A percentile compares a stretch with the other conserved stretches of the same genome.
Evolutionary conservation across 805 yeast genomes (phyloP).

Genomic region (Saccharomycopsis javanensis): DNA sequence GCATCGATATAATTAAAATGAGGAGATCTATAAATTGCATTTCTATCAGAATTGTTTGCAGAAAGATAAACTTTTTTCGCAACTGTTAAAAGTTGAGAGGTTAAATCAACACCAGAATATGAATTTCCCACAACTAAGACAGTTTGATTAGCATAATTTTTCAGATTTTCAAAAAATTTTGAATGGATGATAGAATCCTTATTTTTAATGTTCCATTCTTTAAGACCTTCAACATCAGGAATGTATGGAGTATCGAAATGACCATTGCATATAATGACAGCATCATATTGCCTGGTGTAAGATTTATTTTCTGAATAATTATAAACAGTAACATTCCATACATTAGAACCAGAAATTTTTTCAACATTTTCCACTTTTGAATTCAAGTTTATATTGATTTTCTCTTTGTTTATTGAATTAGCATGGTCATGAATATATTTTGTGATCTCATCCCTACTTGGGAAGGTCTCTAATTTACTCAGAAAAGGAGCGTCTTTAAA

Average conservation of each 20-base stretch:
- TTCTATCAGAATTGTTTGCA: not conserved
- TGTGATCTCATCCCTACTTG: slow-evolving; percentile 50
- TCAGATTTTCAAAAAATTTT: slow-evolving; percentile 36
- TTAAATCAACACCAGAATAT: slow-evolving; percentile 66
- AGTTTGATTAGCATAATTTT: slow-evolving; percentile 31
- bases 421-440: slow-evolving; percentile 52
- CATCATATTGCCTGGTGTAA: slow-evolving; percentile 48
- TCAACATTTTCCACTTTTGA: slow-evolving; percentile 37
- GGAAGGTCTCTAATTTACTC: slow-evolving; percentile 40
- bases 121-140: slow-evolving; percentile 67
- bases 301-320: not conserved
- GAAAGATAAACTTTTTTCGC: not conserved
- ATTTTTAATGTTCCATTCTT: slow-evolving; percentile 33
- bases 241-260: slow-evolving; percentile 51
- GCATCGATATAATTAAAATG: not conserved
- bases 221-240: slow-evolving; percentile 48
- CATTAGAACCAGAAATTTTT: slow-evolving; percentile 7
- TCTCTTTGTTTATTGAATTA: slow-evolving; percentile 27
- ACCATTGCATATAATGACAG: slow-evolving; percentile 55
- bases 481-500: slow-evolving; percentile 45
- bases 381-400: slow-evolving; percentile 33
- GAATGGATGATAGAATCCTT: slow-evolving; percentile 50
- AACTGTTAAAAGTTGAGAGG: slow-evolving; percentile 38
- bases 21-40: not conserved
- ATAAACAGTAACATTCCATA: not conserved